Evolutionary conservation across 2,329 filamentous ascomycete species (phyloP), one percentile per base, ranked within the genome.

Genomic region (Colletotrichum sp.): DNA sequence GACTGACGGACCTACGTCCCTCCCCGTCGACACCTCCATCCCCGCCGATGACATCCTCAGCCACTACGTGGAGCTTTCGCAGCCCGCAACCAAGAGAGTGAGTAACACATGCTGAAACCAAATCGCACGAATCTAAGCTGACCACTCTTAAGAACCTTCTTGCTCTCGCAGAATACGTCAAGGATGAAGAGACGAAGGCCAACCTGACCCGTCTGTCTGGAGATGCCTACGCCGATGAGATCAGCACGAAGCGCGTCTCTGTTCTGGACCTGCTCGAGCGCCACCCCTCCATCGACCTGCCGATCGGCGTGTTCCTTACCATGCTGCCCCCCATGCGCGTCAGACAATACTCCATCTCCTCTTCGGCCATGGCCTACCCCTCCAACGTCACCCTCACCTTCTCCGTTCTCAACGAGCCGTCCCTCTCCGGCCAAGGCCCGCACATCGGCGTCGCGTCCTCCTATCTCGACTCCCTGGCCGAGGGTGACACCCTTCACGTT

Each of bases 41-140:
- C 90, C 92, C 1, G 92, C 91, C 0, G 86, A 87, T 24, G 90
- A 92, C 72, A 85, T 95, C 0, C 86, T 96, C 6, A 88, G 90
- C 3, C 91, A 91, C 0, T 95, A 95, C 74, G 90, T 95, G 2
- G 94, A 96, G 82, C 86, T 96, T 2, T 89, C 89, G 5, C 93
- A 94, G 77, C 93, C 93, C 0, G 93, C 92, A 2, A 95, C 93
- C 6, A 93, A 92, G 82, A 90, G 92, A 69, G 89, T 88, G 82
- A 65, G 31, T 63, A 85, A 12, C 79, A 84, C 0, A 21, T 36
- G 43, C 11, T 7, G 54, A 65, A 4, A 73, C 8, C 1, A 54
- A 8, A 0, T 16, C 16, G 15, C n/a, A 8, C 21, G n/a, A 2
- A 62, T 8, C 4, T 0, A 2, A 12, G 16, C 55, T 76, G 2